Evolutionary conservation across 805 yeast species (phyloP).

Genomic region (Metschnikowia sp.): DNA sequence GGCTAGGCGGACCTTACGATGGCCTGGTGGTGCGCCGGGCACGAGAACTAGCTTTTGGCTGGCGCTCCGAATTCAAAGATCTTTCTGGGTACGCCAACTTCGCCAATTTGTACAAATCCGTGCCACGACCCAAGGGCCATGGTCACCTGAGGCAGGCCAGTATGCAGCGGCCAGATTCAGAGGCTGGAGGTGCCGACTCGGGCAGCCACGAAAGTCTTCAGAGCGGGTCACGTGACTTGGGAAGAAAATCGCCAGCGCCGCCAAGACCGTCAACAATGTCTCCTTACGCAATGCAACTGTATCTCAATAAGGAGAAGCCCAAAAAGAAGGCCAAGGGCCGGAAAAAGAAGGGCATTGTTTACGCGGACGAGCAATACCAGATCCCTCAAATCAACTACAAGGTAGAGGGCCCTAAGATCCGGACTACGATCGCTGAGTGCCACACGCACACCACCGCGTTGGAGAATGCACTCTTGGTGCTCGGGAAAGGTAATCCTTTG

Average conservation of each 20-base stretch:
- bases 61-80: constrained; percentile 60
- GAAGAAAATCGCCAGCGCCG: constrained; percentile 12
- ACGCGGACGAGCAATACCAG: constrained; percentile 49
- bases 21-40: constrained; percentile 45
- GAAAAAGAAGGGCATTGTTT: constrained; percentile 16
- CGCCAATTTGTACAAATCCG: constrained; percentile 41
- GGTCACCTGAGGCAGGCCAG: constrained; percentile 1
- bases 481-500: constrained; percentile 51
- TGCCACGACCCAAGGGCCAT: constrained; percentile 33
- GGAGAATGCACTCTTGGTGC: constrained; percentile 43
- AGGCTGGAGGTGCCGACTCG: constrained; percentile 5
- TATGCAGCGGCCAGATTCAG: not conserved
- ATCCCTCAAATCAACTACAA: constrained; percentile 68
- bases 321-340: constrained; percentile 5
- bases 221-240: constrained; percentile 5
- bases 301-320: constrained; percentile 8
- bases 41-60: constrained; percentile 52
- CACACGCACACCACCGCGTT: constrained; percentile 71
- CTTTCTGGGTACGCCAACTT: constrained; percentile 48
- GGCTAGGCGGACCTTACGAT: constrained; percentile 35
- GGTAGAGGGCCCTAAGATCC: constrained; percentile 71
- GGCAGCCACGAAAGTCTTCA: constrained; percentile 2
- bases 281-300: constrained; percentile 18
- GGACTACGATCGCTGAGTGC: constrained; percentile 67
- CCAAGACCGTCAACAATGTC: constrained; percentile 26